Evolutionary conservation across 371 early-diverging fungal species (phyloP).

Genomic region (Rhizopus delemar): DNA sequence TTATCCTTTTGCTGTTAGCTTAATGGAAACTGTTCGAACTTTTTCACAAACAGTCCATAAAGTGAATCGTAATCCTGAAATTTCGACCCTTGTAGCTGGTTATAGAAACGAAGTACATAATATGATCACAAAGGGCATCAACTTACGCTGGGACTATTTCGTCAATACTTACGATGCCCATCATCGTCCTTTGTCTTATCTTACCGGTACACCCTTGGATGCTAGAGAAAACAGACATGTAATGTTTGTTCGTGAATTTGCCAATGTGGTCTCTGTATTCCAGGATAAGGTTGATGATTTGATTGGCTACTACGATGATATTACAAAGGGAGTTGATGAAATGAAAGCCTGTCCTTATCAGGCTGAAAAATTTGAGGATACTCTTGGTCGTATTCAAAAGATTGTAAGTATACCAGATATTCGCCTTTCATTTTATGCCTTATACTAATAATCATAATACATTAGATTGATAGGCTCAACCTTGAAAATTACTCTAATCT

Average conservation of each 20-base stretch:
- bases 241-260: constrained; percentile 93
- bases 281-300: constrained; percentile 92
- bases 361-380: constrained; percentile 64
- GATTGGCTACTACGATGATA: constrained; percentile 80
- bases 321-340: constrained; percentile 77
- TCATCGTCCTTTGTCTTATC: constrained; percentile 50
- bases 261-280: constrained; percentile 85
- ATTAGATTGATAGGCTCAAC: constrained; percentile 84
- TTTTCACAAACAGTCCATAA: constrained; percentile 87
- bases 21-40: constrained; percentile 93
- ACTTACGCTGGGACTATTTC: constrained; percentile 95
- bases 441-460: constrained; percentile 2
- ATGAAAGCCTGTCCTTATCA: constrained; percentile 81
- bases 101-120: constrained; percentile 91
- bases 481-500: constrained; percentile 93
- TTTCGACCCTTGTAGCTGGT: constrained; percentile 82
- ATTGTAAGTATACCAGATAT: constrained; percentile 37
- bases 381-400: constrained; percentile 84
- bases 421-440: constrained; percentile 12
- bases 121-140: constrained; percentile 85
- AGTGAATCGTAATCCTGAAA: constrained; percentile 75
- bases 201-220: constrained; percentile 57
- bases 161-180: constrained; percentile 78
- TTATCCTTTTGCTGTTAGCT: constrained; percentile 95
- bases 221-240: constrained; percentile 85